Base-by-base conservation (phyloP, 805 yeast genomes). In the Sungouiozyma intestinalis region DNA sequence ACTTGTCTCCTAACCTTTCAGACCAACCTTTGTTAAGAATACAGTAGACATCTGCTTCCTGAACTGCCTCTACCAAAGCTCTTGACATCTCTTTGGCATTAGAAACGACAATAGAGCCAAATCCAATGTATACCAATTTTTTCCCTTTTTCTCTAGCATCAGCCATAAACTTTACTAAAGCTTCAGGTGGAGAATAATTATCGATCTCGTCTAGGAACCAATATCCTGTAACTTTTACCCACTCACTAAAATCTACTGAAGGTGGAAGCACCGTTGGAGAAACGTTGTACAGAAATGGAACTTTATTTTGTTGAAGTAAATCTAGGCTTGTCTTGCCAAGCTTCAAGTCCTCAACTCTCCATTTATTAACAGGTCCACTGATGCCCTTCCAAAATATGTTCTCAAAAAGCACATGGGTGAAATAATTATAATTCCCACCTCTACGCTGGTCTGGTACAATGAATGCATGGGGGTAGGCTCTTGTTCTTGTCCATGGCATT, bases 401-500 rank as follows among this genome's bases (percentile, higher is more conserved):
- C 53, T 90, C 97, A 65, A 88, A 90, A 65, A 90, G 76, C 6
- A 87, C 90, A 63, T 90, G 95, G 0, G 97, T 87, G 65, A 90
- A 68, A 55, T 85, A 85, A 57, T 90, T 90, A 63, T 90, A 90
- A 8, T 88, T 81, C 2, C 97, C 96, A 9, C 96, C 96, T 58
- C 82, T 74, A 56, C 82, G 85, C 62, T 85, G 94, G 46, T 87
- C 96, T 0, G 97, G 96, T 6, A 85, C 95, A 57, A 88, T 77
- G 49, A 90, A 87, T 0, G 97, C 97, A 67, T 90, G 97, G 1
- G 97, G 97, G 57, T 90, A 90, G 0, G 96, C 94, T 50, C 94
- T 71, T 1, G 97, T 88, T 46, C 95, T 66, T 0, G 97, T 85
- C 97, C 97, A 90, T 0, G 97, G 97, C 97, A 90, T 90, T 0